Evolutionary conservation across 768 basidiomycete species (phyloP), one percentile per base, ranked within the genome.

Genomic region (Russula brevipes): DNA sequence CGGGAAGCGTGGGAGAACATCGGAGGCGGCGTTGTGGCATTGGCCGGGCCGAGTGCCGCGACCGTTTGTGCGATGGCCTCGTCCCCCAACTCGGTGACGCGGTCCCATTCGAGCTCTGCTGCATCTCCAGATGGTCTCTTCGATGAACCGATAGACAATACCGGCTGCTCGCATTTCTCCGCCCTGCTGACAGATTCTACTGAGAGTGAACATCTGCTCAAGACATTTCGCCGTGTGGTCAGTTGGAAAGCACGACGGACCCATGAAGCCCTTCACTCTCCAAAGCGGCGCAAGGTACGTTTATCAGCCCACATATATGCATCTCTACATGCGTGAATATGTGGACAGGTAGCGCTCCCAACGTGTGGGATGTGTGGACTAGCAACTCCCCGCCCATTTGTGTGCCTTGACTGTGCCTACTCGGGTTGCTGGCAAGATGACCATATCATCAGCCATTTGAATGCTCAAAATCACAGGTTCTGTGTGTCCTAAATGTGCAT

Each of bases 371-470:
- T 77, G 12, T 93, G 91, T 69, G 73, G 75, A 9, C 55, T 78
- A 1, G 69, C 82, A 1, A 75, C 90, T 35, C 76, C 83, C 1
- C 78, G 89, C 30, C 88, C 90, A 0, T 85, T 87, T 69, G 84
- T 81, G 3, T 93, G 91, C 67, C 75, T 92, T 7, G 80, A 85
- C n/a, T 93, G 91, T 68, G 69, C 82, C 4, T 87, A 78, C 70
- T 77, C 80, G 10, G 89, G 86, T 7, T 91, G 91, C 66, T 92
- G 89, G 89, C 64, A 72, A 12, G 77, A 76, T 47, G 77, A 77
- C 3, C 91, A 93, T 70, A 75, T 83, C 33, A 69, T 76, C 1
- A 73, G 70, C 4, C 91, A 94, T 72, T 75, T 91, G 36, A 77
- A 74, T 64, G 78, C 81, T 19, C 71, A 77, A 1, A 78, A 79